Evolutionary conservation across 1,139 yeast genomes (phyloP).

Genomic region (Candida smagusa): DNA sequence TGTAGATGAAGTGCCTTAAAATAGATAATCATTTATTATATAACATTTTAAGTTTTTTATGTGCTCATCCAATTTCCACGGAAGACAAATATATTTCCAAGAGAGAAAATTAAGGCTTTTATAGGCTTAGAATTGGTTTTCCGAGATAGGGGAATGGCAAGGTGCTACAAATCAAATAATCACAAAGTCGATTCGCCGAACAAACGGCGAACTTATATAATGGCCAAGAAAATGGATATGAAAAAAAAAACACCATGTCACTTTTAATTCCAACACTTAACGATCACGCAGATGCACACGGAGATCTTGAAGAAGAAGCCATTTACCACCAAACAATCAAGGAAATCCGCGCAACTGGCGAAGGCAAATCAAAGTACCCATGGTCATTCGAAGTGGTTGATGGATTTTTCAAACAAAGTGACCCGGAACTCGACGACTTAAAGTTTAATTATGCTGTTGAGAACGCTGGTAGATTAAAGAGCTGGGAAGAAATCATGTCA

Average conservation of each 20-base stretch:
- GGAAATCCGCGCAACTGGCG: slow-evolving; percentile 5
- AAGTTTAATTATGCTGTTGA: slow-evolving; percentile 36
- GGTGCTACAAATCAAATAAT: no score
- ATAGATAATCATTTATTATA: no score
- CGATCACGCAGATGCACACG: slow-evolving; percentile 24
- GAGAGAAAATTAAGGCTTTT: no score
- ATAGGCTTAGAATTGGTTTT: no score
- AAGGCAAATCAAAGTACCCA: slow-evolving; percentile 11
- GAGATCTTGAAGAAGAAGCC: slow-evolving; percentile 12
- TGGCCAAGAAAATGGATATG: not conserved
- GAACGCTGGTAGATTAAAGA: slow-evolving; percentile 33
- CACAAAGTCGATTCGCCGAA: not conserved
- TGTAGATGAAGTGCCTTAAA: no score
- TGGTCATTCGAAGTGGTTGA: slow-evolving; percentile 42
- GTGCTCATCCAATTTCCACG: no score
- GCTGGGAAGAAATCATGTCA: slow-evolving; percentile 30
- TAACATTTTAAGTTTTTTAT: no score
- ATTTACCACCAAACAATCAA: slow-evolving; percentile 10
- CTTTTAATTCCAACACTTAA: slow-evolving; percentile 18
- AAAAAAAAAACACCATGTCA: slow-evolving; percentile 13
- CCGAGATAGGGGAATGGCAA: no score
- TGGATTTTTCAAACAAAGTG: slow-evolving; percentile 36
- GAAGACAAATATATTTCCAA: no score
- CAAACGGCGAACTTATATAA: not conserved
- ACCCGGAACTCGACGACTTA: slow-evolving; percentile 32